Evolutionary conservation across 495 filamentous ascomycete genomes (phyloP), one percentile per base, ranked within the genome.

Genomic region (Aspergillus olivimuriae): DNA sequence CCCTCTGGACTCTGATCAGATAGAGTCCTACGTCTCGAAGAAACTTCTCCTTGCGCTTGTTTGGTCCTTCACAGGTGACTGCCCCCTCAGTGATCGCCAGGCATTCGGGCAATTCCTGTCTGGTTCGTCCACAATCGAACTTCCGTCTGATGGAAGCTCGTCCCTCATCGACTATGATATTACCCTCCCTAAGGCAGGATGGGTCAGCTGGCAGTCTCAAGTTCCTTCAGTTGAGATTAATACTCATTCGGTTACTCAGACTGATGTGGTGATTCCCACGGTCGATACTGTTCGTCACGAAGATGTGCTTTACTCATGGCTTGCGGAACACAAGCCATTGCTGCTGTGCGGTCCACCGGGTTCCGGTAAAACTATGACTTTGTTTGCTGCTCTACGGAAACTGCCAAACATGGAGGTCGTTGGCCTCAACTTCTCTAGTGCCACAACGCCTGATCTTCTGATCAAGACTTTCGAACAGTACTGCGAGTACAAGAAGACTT

Each of bases 391-490:
- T 19, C 77, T 99, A 39, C 78, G 94, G 39, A 97, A 97, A 62
- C 72, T 97, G 30, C 91, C 91, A 15, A 94, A 95, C 60, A 94
- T 99, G 90, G 94, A 99, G 65, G 86, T 94, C 41, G 94, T 97
- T 41, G 92, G 92, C 34, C 86, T 99, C 62, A 99, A 99, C 62
- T 99, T 99, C 65, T 99, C 92, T 12, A 96, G 92, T 52, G 94
- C 92, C 2, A 99, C 92, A 1, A 97, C 94, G 2, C 94, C 92
- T 12, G 94, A 96, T 65, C 79, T 99, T 18, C 77, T 99, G 48
- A 86, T 99, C 68, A 97, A 97, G 74, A 97, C 94, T 0, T 95
- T 99, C 48, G 92, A 97, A 68, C 92, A 99, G 62, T 96, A 99
- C 60, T 99, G 92, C 63, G 92, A 99, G 63, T 99, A 99, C 65